Evolutionary conservation across 2,329 filamentous ascomycete genomes (phyloP), one percentile per base, ranked within the genome.

Genomic region (Claviceps monticola): DNA sequence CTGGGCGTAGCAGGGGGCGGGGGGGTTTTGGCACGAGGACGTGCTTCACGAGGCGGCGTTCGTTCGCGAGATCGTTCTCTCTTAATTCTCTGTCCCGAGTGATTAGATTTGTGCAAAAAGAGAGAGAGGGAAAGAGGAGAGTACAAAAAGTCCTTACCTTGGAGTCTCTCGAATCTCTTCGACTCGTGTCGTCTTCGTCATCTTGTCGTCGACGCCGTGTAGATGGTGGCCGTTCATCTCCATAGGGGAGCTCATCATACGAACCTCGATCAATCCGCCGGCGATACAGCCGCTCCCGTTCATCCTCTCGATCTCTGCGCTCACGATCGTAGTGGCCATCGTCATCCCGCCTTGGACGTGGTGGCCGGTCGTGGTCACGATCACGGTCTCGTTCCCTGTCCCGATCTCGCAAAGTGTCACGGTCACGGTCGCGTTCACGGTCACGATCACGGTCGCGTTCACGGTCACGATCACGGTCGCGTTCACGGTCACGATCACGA

Each of bases 181-280:
- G 78, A 58, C 84, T 78, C 39, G 73, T 73, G 58, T 85, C 84
- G 51, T 82, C 80, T 60, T 89, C 88, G 57, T 87, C 88, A 54
- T 89, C 87, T 56, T 83, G 82, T 57, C 88, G 82, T 54, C 89
- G 81, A 56, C 90, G 82, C 63, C 88, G 81, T 61, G 86, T 77
- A 57, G 71, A 68, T 69, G 79, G 65, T 69, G 85, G 70, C 59
- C 77, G 72, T 67, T 84, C 73, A 66, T 91, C 88, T 55, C 91
- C 89, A 65, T 96, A 96, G 62, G 94, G 90, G 54, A 97, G 78
- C 65, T 95, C 89, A 61, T 94, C 89, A 55, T 88, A 82, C 59
- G 83, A 83, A 59, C 85, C 84, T 59, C 84, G 80, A 44, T 88
- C 88, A 55, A 68, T 69, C 53, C 88, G 88, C 59, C 90, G 86